Evolutionary conservation across 23 red algal species (phyloP).

Genomic region (Agarophyton chilense): DNA sequence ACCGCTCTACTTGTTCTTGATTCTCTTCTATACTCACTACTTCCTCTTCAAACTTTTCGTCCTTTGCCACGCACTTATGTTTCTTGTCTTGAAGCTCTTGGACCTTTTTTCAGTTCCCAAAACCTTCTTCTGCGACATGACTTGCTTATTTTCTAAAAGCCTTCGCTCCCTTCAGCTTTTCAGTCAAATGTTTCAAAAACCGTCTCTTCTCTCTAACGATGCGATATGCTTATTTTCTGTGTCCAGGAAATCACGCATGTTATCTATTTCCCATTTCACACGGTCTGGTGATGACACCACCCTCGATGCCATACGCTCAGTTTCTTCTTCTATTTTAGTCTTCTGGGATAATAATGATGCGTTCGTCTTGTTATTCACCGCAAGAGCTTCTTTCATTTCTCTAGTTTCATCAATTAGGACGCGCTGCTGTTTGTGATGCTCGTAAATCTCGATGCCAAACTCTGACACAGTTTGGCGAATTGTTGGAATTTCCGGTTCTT

Average conservation of each 20-base stretch:
- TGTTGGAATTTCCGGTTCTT: conserved; percentile 62
- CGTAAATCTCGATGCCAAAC: conserved; percentile 45
- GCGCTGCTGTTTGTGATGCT: conserved; percentile 75
- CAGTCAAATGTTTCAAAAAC: conserved; percentile 9
- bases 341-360: conserved; percentile 47
- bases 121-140: conserved; percentile 36
- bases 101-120: conserved; percentile 45
- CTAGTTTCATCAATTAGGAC: conserved; percentile 69
- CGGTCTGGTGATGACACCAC: conserved; percentile 88
- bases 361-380: conserved; percentile 50
- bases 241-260: conserved; percentile 68
- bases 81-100: conserved; percentile 29
- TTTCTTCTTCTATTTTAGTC: conserved; percentile 61
- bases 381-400: conserved; percentile 66
- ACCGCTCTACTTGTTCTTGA: conserved; percentile 51
- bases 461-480: conserved; percentile 58
- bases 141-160: conserved; percentile 27
- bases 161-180: conserved; percentile 43
- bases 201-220: conserved; percentile 47
- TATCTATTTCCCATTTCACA: conserved; percentile 81
- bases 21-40: conserved; percentile 46
- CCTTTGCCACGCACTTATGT: conserved; percentile 25
- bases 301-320: conserved; percentile 53
- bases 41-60: conserved; percentile 62
- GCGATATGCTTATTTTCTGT: conserved; percentile 55